Evolutionary conservation across 305 asterid genomes (phyloP), one percentile per base, ranked within the genome.

Genomic region (Ajuga reptans): DNA sequence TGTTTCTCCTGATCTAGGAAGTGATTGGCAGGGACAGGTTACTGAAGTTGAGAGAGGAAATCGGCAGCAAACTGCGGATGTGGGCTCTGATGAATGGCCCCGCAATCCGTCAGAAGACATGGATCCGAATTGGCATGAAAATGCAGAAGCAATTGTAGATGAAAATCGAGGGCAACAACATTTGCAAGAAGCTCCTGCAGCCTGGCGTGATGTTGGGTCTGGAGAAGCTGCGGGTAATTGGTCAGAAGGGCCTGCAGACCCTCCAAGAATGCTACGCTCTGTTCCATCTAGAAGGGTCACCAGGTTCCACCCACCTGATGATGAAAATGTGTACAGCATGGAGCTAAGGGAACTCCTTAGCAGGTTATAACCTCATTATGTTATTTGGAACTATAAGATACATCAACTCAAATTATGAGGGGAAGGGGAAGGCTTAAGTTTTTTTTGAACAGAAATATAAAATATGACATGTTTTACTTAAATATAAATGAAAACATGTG

Each of bases 321-420:
- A 88, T 51, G 98, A 93, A 70, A 89, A 83, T 63, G 97, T 88
- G 68, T 88, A 90, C 80, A 90, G 87, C 75, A 87, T 90, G 89
- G 98, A 93, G 78, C 96, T 93, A 75, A 89, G 97, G 82, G 97
- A 93, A 80, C 89, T 93, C 46, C 78, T 93, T 64, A 84, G 97
- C 95, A 84, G 98, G 98, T 91, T 64, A 57, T 46, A 75, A 18
- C 57, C 18, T 67, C 5, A 46, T 46, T 31, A 9, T 29, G 12
- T 36, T 67, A 7, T 39, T 9, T 9, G 10, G 45, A 39, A 39
- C 11, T 39, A 39, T 0, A 2, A 39, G 45, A 7, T 39, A 6
- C 10, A 36, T 39, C 8, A 39, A 8, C 9, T 39, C 45, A 1
- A 39, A 39, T 7, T 1, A 7, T 6, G 45, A 39, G 45, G 11